Evolutionary conservation across 208 protist species (phyloP), one percentile per base, ranked within the genome.

Genomic region (Perkinsela sp.): DNA sequence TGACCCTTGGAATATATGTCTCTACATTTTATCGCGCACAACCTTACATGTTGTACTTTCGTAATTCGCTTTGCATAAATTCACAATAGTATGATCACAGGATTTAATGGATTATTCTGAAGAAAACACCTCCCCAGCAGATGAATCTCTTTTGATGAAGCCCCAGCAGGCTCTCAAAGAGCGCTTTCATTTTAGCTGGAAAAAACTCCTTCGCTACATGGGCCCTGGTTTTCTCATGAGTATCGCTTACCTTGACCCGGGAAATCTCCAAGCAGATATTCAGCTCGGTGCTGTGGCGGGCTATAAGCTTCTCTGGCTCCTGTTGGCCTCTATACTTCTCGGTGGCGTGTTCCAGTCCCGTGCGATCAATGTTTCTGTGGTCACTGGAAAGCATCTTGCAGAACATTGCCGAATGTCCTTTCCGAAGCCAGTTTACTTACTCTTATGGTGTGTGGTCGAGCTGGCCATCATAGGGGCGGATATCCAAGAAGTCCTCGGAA

Each of bases 161-260:
- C n/a, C n/a, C n/a, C n/a, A n/a, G n/a, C n/a, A n/a, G n/a, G n/a
- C n/a, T n/a, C n/a, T n/a, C n/a, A n/a, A n/a, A n/a, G n/a, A n/a
- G 16, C 68, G 16, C 68, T 67, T 68, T 32, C n/a, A 68, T 29
- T 73, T 73, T 69, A 31, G 13, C 16, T 73, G 2, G 6, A 67
- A 70, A 2, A 66, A 57, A 48, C 67, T 73, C 28, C 71, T 67
- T 29, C n/a, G 22, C n/a, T 73, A 72, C 70, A 57, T 30, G 30
- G 70, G 70, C 2, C 70, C 70, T 15, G 70, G 70, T n/a, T 73
- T 73, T 48, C 70, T 73, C 31, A 73, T 73, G 70, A 71, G 57
- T 31, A 68, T 73, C 15, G 85, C 85, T 1, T 90, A 88, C 73
- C 66, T 90, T 1, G 85, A 90, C 69, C 85, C 85, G 2, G 85